phyloP scores from a whole-genome alignment of 176 grass and related monocot species.

The Carex myosuroides region DNA sequence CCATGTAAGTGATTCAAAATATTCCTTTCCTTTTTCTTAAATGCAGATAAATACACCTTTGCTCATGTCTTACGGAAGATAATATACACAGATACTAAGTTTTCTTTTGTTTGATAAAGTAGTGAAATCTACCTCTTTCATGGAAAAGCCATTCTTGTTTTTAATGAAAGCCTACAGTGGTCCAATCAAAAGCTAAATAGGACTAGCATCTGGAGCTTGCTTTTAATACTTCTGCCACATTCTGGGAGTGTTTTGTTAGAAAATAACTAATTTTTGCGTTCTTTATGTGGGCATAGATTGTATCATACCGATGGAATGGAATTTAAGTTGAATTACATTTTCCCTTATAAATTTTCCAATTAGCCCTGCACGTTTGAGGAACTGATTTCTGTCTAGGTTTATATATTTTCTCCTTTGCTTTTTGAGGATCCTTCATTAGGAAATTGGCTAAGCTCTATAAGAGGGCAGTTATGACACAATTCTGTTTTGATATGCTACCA shows the following conservation, averaged over 20 bases:
- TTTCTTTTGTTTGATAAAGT: not conserved
- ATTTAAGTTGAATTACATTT: not conserved
- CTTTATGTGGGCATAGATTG: not conserved
- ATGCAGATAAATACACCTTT: not conserved
- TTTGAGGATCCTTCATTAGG: not conserved
- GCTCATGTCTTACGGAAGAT: not conserved
- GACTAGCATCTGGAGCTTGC: not conserved
- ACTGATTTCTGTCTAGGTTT: not conserved
- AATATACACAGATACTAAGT: not conserved
- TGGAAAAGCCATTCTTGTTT: not conserved
- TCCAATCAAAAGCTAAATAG: not conserved
- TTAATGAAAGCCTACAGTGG: not conserved
- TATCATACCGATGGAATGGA: not conserved
- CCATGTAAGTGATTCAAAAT: constrained; percentile 42
- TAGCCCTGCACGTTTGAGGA: not conserved
- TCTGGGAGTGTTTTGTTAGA: not conserved
- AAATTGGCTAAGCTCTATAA: not conserved
- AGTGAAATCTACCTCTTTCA: not conserved
- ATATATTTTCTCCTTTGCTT: not conserved
- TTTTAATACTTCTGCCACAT: not conserved
- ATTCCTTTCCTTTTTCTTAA: not conserved
- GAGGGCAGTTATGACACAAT: not conserved
- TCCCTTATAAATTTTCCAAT: not conserved
- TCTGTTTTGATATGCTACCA: not conserved
- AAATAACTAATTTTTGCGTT: not conserved